phyloP scores from a whole-genome alignment of 2,329 filamentous ascomycete species.

The Fusarium newnesense region DNA sequence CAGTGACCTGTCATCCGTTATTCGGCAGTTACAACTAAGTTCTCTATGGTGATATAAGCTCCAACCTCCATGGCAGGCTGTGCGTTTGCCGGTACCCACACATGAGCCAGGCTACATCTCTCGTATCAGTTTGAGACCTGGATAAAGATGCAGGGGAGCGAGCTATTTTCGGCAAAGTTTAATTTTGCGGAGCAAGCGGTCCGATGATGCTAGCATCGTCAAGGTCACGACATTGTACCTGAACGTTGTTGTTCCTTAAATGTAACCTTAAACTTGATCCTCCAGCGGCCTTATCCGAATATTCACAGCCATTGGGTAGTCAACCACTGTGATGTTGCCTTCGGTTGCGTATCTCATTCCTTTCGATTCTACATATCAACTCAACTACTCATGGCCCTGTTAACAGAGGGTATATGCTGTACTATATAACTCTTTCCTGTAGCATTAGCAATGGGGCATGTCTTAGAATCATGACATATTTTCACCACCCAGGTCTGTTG shows the following conservation, averaged over 20 bases:
- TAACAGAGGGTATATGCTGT: too few species aligned
- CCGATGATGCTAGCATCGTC: accelerated
- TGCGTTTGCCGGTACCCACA: too few species aligned
- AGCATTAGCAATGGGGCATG: neutral
- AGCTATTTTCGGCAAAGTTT: too few species aligned
- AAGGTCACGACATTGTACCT: accelerated
- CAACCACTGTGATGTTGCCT: too few species aligned
- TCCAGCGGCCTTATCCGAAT: accelerated
- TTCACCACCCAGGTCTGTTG: neutral
- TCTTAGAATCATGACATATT: neutral
- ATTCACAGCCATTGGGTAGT: accelerated
- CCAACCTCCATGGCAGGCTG: too few species aligned
- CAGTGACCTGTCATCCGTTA: too few species aligned
- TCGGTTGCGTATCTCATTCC: neutral
- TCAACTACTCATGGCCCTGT: accelerated
- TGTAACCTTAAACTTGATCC: neutral
- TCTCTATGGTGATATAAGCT: too few species aligned
- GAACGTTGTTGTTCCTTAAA: too few species aligned
- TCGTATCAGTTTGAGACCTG: too few species aligned
- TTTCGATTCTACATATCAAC: accelerated
- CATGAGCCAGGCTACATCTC: too few species aligned
- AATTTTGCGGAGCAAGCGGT: accelerated
- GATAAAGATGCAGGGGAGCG: too few species aligned
- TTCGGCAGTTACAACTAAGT: too few species aligned
- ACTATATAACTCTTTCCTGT: neutral